Evolutionary conservation across 2,329 filamentous ascomycete species (phyloP), one percentile per base, ranked within the genome.

Genomic region (Pestalotiopsis sp.): DNA sequence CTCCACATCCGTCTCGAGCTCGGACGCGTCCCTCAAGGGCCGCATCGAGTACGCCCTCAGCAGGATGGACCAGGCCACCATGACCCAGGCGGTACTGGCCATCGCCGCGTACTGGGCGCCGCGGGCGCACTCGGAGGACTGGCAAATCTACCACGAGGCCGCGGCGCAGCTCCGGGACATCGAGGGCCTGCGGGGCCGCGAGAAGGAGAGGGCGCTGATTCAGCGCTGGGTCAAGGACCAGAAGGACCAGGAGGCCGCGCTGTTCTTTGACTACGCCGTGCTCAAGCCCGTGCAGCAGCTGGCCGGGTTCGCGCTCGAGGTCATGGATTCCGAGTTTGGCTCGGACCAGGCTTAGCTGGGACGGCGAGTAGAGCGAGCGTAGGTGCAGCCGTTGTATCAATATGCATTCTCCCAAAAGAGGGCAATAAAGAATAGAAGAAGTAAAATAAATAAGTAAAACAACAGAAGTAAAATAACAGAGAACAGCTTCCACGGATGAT

Each of bases 41-140:
- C 72, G 57, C 9, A 61, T 79, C 11, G 68, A 70, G 0, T 72
- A 81, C 23, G 69, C 75, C 0, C 72, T 89, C 20, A 74, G 76
- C 4, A 79, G 81, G 17, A 82, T 86, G 11, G 87, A 89, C 68
- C 86, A 86, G 70, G 81, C 87, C 3, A 85, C 84, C 11, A 77
- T 89, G 64, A 86, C 84, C 70, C 86, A 90, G 72, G 84, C 84
- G 67, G 74, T 90, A 14, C 78, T 89, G 67, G 78, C 83, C 49
- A 81, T 90, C 72, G 80, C 86, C 13, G 71, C 84, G 23, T 77
- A 81, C 38, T 81, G 83, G 61, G 82, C 79, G 1, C 81, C 82
- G 0, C 72, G 76, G 36, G 83, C 80, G 4, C 82, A 85, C 70
- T 81, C 81, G 5, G 77, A 81, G 6, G 82, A 83, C 6, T 88